Base-by-base conservation (phyloP, 441 rosid genomes). In the Daphne laureola region DNA sequence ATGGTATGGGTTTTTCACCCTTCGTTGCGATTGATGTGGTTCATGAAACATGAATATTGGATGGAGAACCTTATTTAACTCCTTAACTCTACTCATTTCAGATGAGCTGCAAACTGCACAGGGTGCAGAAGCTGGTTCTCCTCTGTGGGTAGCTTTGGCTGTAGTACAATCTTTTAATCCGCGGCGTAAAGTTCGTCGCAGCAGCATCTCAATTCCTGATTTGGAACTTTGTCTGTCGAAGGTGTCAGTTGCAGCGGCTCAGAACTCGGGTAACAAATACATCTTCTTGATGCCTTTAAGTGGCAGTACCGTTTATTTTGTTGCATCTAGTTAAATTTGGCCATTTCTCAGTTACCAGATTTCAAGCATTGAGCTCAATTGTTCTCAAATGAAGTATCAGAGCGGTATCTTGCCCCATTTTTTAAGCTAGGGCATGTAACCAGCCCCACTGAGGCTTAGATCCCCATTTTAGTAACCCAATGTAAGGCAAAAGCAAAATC, bases 121-220 rank as follows among this genome's bases (percentile, higher is more conserved):
- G 48, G 69, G 55, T 49, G 47, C 17, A 25, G 60, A 64, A 63
- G 72, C 55, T 49, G 58, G 52, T 46, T 31, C 60, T 48, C 63
- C 75, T 41, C 68, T 27, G 50, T 83, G 93, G 95, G 90, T 83
- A 50, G 95, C 82, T 67, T 75, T 91, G 59, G 95, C 84, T 66
- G 87, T 86, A 62, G 78, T 84, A 43, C 98, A 91, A 59, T 80
- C 95, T 6, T 83, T 82, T 55, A 82, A 76, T 67, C 78, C 87
- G 17, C 78, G 83, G 68, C 79, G 87, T 40, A 87, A 80, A 72
- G 76, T 78, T 53, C 84, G 90, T 12, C 87, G 93, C 27, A 78
- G 93, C 54, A 66, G 58, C 55, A 76, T 87, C 63, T 79, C 92
- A 42, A 72, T 80, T 62, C 80, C 86, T 68, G 86, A 82, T 57